Evolutionary conservation across 2,329 filamentous ascomycete species (phyloP), one percentile per base, ranked within the genome.

Genomic region (Dichotomopilus funicola): DNA sequence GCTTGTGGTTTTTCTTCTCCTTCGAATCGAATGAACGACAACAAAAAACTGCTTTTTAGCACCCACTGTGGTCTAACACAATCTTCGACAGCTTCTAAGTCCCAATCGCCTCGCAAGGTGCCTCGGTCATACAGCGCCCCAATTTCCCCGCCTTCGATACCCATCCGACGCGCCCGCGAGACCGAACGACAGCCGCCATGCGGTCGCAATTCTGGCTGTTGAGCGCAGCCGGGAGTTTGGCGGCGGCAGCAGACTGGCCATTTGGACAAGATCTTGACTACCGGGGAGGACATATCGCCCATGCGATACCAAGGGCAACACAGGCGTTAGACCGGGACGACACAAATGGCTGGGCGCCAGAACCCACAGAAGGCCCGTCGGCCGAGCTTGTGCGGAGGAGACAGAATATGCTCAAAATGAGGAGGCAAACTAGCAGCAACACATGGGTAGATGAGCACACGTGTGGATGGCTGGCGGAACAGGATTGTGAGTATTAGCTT

Each of bases 381-480:
- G 41, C 64, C n/a, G 61, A 65, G 31, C 53, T 65, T 19, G 57
- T 61, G 35, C 60, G 60, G 42, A 57, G 59, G 37, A 53, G 57
- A 10, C 48, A 54, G 4, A 37, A 47, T 2, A 53, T 49, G 56
- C 19, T 35, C 19, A 59, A 34, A 38, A 4, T 42, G 44, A 57
- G 55, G 45, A 49, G 59, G 19, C 45, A 55, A 5, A 57, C 55
- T 2, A 49, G 55, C 1, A 49, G 51, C 1, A 63, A 64, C 48
- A 63, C 59, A 8, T 68, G 62, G 63, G 38, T 62, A 31, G 59
- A 67, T 27, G 53, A 52, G 2, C 49, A 55, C 5, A 68, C 66
- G 2, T 68, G 66, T 51, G 66, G 66, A 12, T 68, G 63, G 61
- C 59, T 50, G n/a, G 52, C 61, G 8, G 60, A 61, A 4, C 12